phyloP scores from a whole-genome alignment of 2,329 filamentous ascomycete species.

The Fusarium drepaniforme region DNA sequence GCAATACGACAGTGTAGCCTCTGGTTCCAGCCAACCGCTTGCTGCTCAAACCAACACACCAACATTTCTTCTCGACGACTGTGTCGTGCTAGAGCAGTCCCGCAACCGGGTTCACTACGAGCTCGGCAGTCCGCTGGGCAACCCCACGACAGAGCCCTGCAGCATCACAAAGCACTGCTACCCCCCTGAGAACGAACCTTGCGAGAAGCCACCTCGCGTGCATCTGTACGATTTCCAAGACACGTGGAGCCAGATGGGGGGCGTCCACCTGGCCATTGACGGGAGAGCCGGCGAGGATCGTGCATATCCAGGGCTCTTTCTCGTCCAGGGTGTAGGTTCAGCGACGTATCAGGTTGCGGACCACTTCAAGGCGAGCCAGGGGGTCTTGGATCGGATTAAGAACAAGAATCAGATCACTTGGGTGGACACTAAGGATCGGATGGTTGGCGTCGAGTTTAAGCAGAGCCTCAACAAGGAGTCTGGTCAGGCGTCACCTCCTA shows the following conservation, averaged over 20 bases:
- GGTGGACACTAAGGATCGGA: background rate
- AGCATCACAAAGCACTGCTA: background rate
- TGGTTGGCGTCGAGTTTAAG: background rate
- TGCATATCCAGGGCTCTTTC: background rate
- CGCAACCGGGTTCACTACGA: background rate
- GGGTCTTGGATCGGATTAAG: background rate
- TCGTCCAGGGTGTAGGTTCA: background rate
- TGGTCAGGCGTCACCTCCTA: background rate
- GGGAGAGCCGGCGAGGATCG: background rate
- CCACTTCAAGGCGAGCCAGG: constrained; percentile 5
- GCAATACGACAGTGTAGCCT: background rate
- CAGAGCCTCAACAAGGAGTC: constrained; percentile 8
- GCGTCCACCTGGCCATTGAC: background rate
- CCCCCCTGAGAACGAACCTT: background rate
- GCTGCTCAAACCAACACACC: background rate
- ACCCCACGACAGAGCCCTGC: background rate
- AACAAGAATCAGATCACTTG: background rate
- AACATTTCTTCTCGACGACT: background rate
- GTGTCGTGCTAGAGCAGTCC: background rate
- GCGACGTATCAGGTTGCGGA: background rate
- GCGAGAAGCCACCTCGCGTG: background rate
- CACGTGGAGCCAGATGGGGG: background rate
- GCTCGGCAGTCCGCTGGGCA: background rate
- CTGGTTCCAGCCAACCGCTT: background rate
- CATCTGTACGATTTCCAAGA: constrained; percentile 1